Conservation (phyloP, 495 filamentous ascomycete genomes). For the Tuber aestivum region DNA sequence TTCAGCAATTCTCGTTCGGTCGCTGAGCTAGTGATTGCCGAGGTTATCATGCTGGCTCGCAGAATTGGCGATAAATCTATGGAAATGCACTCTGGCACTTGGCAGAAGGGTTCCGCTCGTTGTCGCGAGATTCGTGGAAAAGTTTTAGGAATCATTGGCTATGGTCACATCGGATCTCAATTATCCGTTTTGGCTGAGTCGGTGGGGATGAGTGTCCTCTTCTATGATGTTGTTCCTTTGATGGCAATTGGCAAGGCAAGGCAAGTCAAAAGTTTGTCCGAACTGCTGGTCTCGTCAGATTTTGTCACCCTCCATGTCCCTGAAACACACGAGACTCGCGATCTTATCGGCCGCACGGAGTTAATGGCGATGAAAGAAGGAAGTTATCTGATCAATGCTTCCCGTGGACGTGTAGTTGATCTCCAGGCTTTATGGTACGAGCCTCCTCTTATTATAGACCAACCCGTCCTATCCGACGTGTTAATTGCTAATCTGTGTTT, state of each 20-base stretch:
- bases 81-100: conserved; percentile 89
- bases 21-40: conserved; percentile 88
- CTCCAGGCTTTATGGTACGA: conserved; percentile 64
- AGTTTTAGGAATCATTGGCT: conserved; percentile 91
- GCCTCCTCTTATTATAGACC: not conserved
- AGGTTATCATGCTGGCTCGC: conserved; percentile 85
- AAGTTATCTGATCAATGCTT: conserved; percentile 92
- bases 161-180: conserved; percentile 96
- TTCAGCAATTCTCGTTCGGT: conserved; percentile 97
- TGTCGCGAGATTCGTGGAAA: conserved; percentile 99
- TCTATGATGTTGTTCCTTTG: conserved; percentile 85
- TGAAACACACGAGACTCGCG: conserved; percentile 81
- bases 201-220: conserved; percentile 96
- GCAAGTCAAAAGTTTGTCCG: conserved; percentile 71
- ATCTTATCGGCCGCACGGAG: conserved; percentile 73
- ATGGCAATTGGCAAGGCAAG: conserved; percentile 86
- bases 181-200: conserved; percentile 92
- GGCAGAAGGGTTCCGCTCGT: conserved; percentile 94
- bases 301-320: conserved; percentile 94
- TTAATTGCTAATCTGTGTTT: not conserved
- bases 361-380: conserved; percentile 85
- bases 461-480: not conserved
- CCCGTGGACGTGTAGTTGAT: conserved; percentile 87
- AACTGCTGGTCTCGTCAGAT: conserved; percentile 71
- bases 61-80: conserved; percentile 89